Base-by-base conservation (phyloP, 208 protist species). In the Wallacemonas collosoma region DNA sequence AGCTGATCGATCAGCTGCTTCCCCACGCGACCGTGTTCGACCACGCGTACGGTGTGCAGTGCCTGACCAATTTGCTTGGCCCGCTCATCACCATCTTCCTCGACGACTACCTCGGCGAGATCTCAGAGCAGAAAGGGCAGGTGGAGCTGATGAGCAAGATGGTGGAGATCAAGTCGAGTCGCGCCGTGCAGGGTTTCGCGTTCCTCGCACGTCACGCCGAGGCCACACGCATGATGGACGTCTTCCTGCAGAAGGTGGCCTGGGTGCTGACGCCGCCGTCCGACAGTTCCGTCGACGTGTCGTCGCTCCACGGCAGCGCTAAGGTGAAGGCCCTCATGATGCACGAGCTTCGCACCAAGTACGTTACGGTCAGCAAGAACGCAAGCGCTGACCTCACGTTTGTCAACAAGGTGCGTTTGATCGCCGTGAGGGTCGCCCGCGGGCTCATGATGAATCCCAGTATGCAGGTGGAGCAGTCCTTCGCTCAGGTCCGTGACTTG, bases 111-210 rank as follows among this genome's bases (percentile, higher is more conserved):
- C 91, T 97, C 54, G 93, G 91, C 14, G 90, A 94, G 69, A 79
- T 94, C 1, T 89, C 90, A 6, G 73, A 81, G 65, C 89, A 97
- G 76, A 97, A 97, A 80, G 88, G 95, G 77, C 88, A 94, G 78
- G 86, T 91, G 68, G 93, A 97, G 77, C 71, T 97, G 50, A 95
- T 95, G 88, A 95, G 88, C 74, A 96, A 83, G 43, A 97, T 97
- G 91, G 76, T 91, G 3, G 91, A 97, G 74, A 86, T 95, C 40
- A 97, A 97, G 81, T 78, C 79, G 50, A 95, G 91, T 80, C 84
- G 88, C 62, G 76, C 91, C 1, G 56, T 94, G 57, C 91, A 97
- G 48, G 93, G 93, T 38, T 95, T 97, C 70, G 69, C 78, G n/a
- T 86, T 97, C 40, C 75, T 96, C 51, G 89, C 88, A 44, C 82